Base-by-base conservation (phyloP, 441 rosid species). In the Bruguiera hainesii region DNA sequence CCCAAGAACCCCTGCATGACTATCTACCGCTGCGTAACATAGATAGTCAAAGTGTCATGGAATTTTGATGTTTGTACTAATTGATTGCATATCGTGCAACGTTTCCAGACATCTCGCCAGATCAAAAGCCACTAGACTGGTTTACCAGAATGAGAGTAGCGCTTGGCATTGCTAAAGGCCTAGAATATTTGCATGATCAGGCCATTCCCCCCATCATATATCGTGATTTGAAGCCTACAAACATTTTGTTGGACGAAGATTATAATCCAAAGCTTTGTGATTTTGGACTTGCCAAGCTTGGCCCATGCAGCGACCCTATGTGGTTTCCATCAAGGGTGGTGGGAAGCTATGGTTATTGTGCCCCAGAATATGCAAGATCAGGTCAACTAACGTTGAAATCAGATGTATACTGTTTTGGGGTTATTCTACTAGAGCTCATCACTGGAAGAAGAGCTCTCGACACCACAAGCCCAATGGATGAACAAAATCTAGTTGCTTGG, bases 401-500 rank as follows among this genome's bases (percentile, higher is more conserved):
- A 1, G 57, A 53, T 53, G 56, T 92, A 0, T 96, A 80, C 71
- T 86, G 99, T 74, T 96, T 89, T 60, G 98, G 99, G 33, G 96
- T 92, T 51, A 25, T 96, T 53, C 78, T 96, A 15, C 82, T 96
- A 16, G 99, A 92, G 67, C 92, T 96, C 35, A 82, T 96, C 71
- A 86, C 96, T 0, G 99, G 99, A 62, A 76, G 96, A 59, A 82
- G 73, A 78, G 93, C 89, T 63, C 48, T 92, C 6, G 99, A 96
- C 79, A 82, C 88, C 18, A 82, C 90, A 5, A 90, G 75, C 72
- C 97, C 96, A 5, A 69, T 64, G n/a, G 77, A 89, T 4, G 96
- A 96, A 80, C 98, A 93, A 35, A 96, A 90, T 76, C 81, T 95
- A 61, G 93, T 95, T 75, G 42, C 89, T 64, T 89, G 99, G 99